These are phyloP conservation scores for Benincasa hispida DNA, from an alignment of 306 rosid species.

Conservation along the genomic window DNA sequence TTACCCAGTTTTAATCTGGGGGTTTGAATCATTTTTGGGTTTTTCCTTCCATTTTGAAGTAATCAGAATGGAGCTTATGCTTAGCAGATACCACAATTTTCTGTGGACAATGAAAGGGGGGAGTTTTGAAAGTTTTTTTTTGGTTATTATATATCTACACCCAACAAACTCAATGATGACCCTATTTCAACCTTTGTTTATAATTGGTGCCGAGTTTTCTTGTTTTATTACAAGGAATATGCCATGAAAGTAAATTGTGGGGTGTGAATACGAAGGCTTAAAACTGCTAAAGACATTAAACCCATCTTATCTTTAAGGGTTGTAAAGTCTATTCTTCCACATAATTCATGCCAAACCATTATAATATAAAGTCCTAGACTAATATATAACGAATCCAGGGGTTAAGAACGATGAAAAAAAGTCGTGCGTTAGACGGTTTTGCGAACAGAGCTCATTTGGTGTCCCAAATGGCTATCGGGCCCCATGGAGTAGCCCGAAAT, in stretches of 20 bases:
- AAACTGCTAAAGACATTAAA: neutral
- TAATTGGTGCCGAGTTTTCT: neutral
- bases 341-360: neutral
- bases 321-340: neutral
- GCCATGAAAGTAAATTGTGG: neutral
- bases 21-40: constrained; percentile 19
- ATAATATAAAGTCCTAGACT: neutral
- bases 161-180: neutral
- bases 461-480: no score
- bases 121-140: neutral
- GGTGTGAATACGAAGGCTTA: no score
- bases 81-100: neutral
- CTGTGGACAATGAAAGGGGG: neutral
- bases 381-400: no score
- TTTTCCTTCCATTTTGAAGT: constrained; percentile 25
- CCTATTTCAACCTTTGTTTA: neutral
- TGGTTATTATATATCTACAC: neutral
- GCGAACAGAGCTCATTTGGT: no score
- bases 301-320: neutral
- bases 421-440: no score
- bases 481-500: no score
- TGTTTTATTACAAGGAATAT: neutral
- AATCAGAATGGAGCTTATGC: constrained; percentile 3
- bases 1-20: constrained; percentile 58
- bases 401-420: no score